These are phyloP conservation scores for Karstenula rhodostoma DNA, from an alignment of 2,329 filamentous ascomycete species.

Conservation along the genomic window DNA sequence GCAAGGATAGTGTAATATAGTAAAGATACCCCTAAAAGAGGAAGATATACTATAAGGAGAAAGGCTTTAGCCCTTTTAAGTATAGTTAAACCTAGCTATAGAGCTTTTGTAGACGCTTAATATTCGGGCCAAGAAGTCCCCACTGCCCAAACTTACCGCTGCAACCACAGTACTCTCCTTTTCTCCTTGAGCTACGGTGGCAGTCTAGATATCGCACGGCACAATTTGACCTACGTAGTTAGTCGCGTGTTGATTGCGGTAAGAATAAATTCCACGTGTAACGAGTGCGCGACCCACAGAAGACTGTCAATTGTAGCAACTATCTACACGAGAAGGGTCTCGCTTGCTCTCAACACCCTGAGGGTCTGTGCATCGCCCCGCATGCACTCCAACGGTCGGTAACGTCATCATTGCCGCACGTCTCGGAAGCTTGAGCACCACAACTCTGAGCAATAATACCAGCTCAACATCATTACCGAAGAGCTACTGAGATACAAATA, in stretches of 20 bases:
- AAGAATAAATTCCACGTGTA: not conserved
- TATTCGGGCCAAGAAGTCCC: too few species aligned
- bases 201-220: not conserved
- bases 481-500: not conserved
- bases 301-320: not conserved
- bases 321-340: not conserved
- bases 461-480: not conserved
- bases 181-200: not conserved
- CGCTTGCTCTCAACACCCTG: not conserved
- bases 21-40: too few species aligned
- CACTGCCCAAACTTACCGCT: too few species aligned
- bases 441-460: not conserved
- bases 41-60: too few species aligned
- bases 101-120: too few species aligned
- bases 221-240: not conserved
- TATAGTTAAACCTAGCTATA: too few species aligned
- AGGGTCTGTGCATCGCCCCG: slow-evolving; percentile 13
- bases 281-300: not conserved
- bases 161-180: not conserved
- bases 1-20: too few species aligned
- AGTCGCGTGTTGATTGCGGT: not conserved
- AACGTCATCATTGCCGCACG: slow-evolving; percentile 16
- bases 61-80: too few species aligned
- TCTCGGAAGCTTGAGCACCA: not conserved
- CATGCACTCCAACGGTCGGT: not conserved